These are phyloP conservation scores for Gossypioides kirkii DNA, from an alignment of 345 rosid species.

Conservation along the genomic window DNA sequence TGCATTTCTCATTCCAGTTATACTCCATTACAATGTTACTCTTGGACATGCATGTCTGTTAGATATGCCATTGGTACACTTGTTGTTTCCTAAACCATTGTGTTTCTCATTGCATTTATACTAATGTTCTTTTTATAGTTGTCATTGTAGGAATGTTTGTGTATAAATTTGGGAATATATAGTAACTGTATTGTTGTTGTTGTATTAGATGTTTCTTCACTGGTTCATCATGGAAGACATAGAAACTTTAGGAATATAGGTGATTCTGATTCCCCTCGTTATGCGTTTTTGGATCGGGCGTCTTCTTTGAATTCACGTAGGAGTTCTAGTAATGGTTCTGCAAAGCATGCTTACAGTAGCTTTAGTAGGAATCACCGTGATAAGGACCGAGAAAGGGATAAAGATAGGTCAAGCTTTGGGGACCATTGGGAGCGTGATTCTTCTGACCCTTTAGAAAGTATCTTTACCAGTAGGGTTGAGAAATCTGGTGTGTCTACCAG, in stretches of 20 bases:
- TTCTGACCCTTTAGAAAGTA: constrained; percentile 47
- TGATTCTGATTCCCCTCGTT: constrained; percentile 59
- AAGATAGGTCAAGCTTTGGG: constrained; percentile 46
- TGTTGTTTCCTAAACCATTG: background rate
- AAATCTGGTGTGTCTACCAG: constrained; percentile 35
- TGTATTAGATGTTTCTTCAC: constrained; percentile 48
- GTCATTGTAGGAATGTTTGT: background rate
- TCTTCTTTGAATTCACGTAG: constrained; percentile 72
- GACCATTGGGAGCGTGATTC: constrained; percentile 64
- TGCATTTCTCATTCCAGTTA: background rate
- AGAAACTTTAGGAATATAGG: constrained; percentile 50
- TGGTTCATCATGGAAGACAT: constrained; percentile 40
- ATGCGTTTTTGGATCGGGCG: constrained; percentile 50
- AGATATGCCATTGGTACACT: background rate
- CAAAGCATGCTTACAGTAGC: constrained; percentile 77
- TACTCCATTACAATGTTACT: background rate
- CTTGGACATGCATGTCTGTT: background rate
- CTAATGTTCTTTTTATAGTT: background rate
- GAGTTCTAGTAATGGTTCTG: constrained; percentile 69
- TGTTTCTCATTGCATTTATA: background rate
- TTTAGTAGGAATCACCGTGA: constrained; percentile 71
- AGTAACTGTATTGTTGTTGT: constrained; percentile 7
- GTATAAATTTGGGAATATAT: constrained; percentile 1
- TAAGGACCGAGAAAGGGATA: constrained; percentile 72
- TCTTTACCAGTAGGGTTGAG: constrained; percentile 32